These are phyloP conservation scores for Boletus subluridellus DNA, from an alignment of 1,284 basidiomycete species.

Conservation along the genomic window DNA sequence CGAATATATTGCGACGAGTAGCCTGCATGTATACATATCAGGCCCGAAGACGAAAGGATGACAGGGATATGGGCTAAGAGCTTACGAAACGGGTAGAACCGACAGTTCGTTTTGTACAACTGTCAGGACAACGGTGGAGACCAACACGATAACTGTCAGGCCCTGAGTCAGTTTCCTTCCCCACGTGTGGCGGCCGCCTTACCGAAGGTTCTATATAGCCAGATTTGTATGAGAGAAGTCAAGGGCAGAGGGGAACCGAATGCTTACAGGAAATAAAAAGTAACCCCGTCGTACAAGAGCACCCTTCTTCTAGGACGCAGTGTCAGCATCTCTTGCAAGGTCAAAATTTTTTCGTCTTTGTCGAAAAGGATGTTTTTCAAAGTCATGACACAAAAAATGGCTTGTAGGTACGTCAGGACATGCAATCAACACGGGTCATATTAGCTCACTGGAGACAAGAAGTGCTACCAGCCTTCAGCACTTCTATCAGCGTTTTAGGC, in stretches of 20 bases:
- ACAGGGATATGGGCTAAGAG: not conserved
- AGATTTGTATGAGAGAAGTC: not conserved
- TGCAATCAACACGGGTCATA: not conserved
- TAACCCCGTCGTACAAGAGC: slow-evolving; percentile 15
- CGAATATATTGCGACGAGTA: slow-evolving; percentile 18
- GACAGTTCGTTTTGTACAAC: slow-evolving; percentile 17
- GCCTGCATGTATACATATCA: slow-evolving; percentile 12
- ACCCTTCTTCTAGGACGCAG: not conserved
- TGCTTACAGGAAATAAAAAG: slow-evolving; percentile 23
- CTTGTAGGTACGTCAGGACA: slow-evolving; percentile 11
- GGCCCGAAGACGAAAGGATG: not conserved
- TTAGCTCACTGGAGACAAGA: slow-evolving; percentile 17
- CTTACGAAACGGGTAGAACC: slow-evolving; percentile 15
- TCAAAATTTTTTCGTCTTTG: not conserved
- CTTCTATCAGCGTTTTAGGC: not conserved
- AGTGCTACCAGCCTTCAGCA: slow-evolving; percentile 13
- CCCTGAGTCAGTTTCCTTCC: not conserved
- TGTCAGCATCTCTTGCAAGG: not conserved
- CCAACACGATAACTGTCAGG: slow-evolving; percentile 12
- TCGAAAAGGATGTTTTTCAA: slow-evolving; percentile 10
- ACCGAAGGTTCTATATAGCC: slow-evolving; percentile 19
- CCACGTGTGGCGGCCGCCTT: not conserved
- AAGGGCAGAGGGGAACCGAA: not conserved
- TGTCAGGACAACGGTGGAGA: slow-evolving; percentile 17
- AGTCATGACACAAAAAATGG: slow-evolving; percentile 18